These are phyloP conservation scores for Tilletia caries DNA, from an alignment of 1,284 basidiomycete species.

Conservation along the genomic window DNA sequence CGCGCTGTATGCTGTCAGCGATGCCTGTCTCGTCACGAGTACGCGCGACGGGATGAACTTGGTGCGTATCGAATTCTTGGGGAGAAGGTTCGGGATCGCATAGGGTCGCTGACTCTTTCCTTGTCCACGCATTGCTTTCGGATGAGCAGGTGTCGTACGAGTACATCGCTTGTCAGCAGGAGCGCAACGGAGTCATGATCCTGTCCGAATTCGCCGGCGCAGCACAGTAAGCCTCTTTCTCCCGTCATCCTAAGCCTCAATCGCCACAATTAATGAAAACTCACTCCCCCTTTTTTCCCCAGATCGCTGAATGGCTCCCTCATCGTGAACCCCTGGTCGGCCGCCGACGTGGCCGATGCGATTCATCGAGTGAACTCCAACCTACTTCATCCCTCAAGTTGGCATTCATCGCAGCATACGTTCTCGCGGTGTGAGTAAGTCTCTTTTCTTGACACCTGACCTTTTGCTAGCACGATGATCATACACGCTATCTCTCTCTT, in stretches of 20 bases:
- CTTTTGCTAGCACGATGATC: no score
- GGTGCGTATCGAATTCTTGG: slow-evolving; percentile 48
- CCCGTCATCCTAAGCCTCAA: not conserved
- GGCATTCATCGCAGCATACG: no score
- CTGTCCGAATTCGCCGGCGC: slow-evolving; percentile 97
- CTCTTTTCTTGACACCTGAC: no score
- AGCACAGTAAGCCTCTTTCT: slow-evolving; percentile 66
- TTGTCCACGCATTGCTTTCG: no score
- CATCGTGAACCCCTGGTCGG: slow-evolving; percentile 56
- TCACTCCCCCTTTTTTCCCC: not conserved
- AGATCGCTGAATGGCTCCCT: slow-evolving; percentile 45
- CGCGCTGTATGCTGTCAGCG: slow-evolving; percentile 90
- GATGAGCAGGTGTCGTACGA: slow-evolving; percentile 80
- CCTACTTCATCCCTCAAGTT: no score
- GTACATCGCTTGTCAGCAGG: slow-evolving; percentile 92
- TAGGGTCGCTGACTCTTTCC: not conserved
- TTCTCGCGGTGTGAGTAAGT: no score
- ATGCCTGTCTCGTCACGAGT: slow-evolving; percentile 90
- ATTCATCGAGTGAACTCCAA: slow-evolving; percentile 90
- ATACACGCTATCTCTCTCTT: no score
- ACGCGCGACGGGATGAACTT: slow-evolving; percentile 99
- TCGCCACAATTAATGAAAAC: not conserved
- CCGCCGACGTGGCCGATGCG: slow-evolving; percentile 87
- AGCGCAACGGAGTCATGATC: slow-evolving; percentile 91
- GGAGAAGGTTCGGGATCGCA: slow-evolving; percentile 55